phyloP scores from a whole-genome alignment of 495 filamentous ascomycete genomes.

The Achaetomiella virescens region DNA sequence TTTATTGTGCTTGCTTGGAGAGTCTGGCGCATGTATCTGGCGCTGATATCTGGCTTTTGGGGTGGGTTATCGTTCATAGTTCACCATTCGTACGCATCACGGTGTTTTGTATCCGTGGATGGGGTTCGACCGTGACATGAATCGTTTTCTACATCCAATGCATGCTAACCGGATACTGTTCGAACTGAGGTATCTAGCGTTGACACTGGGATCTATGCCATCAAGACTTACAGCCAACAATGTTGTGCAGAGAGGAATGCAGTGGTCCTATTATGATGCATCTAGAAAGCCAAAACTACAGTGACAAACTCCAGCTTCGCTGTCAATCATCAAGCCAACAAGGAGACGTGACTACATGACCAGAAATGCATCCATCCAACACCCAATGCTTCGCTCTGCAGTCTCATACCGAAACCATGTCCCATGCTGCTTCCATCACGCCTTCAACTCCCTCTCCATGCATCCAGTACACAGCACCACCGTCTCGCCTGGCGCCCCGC shows the following conservation, averaged over 20 bases:
- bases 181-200: no score
- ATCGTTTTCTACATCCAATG: no score
- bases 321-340: background rate
- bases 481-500: conserved; percentile 35
- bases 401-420: background rate
- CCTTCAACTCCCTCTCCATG: conserved; percentile 47
- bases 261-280: no score
- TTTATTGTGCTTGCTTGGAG: background rate
- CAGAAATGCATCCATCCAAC: no score
- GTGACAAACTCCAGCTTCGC: background rate
- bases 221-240: no score
- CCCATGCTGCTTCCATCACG: conserved; percentile 3
- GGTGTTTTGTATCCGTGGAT: no score
- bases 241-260: no score
- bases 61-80: background rate
- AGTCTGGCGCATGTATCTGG: conserved; percentile 6
- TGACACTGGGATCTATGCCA: no score
- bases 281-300: no score
- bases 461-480: conserved; percentile 46
- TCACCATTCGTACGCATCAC: background rate
- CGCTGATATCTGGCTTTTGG: conserved; percentile 1
- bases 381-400: background rate
- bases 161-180: no score
- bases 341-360: background rate
- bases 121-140: no score